phyloP scores from a whole-genome alignment of 805 yeast species.

The Saccharomyces jurei region DNA sequence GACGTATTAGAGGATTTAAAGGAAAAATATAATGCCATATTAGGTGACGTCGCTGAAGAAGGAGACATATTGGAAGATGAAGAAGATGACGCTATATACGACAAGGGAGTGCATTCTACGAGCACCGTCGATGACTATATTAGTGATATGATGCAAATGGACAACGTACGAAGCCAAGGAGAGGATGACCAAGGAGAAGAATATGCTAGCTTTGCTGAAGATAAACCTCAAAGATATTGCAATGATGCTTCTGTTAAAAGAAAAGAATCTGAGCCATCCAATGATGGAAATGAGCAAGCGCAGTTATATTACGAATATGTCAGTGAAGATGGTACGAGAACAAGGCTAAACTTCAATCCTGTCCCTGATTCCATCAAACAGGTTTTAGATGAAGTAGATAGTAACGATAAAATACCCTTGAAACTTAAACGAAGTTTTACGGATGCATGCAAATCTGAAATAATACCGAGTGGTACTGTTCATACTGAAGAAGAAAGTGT shows the following conservation, averaged over 20 bases:
- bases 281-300: constrained; percentile 24
- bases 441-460: constrained; percentile 4
- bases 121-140: constrained; percentile 24
- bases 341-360: constrained; percentile 29
- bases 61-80: constrained; percentile 25
- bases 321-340: constrained; percentile 30
- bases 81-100: constrained; percentile 31
- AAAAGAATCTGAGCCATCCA: constrained; percentile 1
- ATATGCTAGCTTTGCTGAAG: constrained; percentile 41
- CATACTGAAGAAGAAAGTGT: constrained; percentile 20
- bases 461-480: constrained; percentile 10
- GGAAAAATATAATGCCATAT: constrained; percentile 86
- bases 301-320: constrained; percentile 29
- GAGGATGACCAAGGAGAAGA: constrained; percentile 26
- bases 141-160: constrained; percentile 42
- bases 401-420: constrained; percentile 8
- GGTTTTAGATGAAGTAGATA: constrained; percentile 9
- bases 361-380: constrained; percentile 27
- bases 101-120: not conserved
- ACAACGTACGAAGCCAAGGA: constrained; percentile 30
- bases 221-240: constrained; percentile 39
- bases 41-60: constrained; percentile 61
- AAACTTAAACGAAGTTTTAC: constrained; percentile 1
- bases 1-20: constrained; percentile 80
- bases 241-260: constrained; percentile 13